These are phyloP conservation scores for Arthrobotrys pseudoclavata DNA, from an alignment of 2,329 filamentous ascomycete genomes.

Conservation along the genomic window DNA sequence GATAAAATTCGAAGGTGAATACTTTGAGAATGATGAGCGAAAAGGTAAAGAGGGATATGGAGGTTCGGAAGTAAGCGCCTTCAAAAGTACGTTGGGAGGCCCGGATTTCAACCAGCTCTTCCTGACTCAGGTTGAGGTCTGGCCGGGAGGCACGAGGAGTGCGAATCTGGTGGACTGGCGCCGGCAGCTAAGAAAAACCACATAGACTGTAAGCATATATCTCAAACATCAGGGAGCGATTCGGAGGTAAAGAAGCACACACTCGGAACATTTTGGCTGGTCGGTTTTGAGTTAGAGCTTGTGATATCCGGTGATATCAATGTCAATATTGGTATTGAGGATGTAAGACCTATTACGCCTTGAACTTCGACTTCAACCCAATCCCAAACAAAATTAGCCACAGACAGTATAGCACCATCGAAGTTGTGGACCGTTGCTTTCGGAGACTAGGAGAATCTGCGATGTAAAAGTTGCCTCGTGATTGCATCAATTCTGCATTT, in stretches of 20 bases:
- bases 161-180: conserved; percentile 38
- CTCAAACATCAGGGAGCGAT: not conserved
- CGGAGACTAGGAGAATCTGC: not conserved
- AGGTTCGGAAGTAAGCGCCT: conserved; percentile 94
- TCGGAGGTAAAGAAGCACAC: conserved; percentile 3
- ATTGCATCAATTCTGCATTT: conserved; percentile 16
- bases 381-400: not conserved
- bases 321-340: not conserved
- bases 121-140: conserved; percentile 73
- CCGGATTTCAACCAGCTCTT: conserved; percentile 92
- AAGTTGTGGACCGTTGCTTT: not conserved
- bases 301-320: not conserved
- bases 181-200: conserved; percentile 33
- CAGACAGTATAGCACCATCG: not conserved
- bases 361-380: not conserved
- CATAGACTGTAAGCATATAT: not conserved
- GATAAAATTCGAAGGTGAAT: conserved; percentile 96
- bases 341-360: conserved; percentile 9
- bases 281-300: not conserved
- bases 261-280: conserved; percentile 20
- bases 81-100: conserved; percentile 97
- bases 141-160: conserved; percentile 13
- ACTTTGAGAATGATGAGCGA: conserved; percentile 94
- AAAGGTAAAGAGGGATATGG: conserved; percentile 94
- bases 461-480: conserved; percentile 17